These are phyloP conservation scores for Saturnispora besseyi DNA, from an alignment of 805 yeast species.

Conservation along the genomic window DNA sequence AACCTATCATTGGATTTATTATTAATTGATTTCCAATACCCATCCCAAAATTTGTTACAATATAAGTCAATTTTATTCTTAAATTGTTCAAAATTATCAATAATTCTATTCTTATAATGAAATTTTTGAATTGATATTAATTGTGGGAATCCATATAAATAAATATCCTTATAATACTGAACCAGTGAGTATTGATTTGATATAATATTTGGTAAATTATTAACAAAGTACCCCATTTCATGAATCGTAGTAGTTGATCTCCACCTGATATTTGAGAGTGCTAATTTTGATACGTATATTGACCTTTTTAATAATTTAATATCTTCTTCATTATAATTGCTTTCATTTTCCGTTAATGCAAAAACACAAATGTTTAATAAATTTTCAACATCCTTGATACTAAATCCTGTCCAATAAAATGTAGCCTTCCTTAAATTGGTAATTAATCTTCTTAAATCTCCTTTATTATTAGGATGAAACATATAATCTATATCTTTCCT, in stretches of 20 bases:
- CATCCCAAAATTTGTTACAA: constrained; percentile 42
- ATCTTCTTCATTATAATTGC: constrained; percentile 33
- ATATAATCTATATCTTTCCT: constrained; percentile 58
- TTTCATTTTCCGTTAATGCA: constrained; percentile 31
- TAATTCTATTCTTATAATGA: constrained; percentile 44
- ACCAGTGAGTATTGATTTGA: constrained; percentile 38
- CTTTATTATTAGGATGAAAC: constrained; percentile 54
- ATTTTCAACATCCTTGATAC: constrained; percentile 46
- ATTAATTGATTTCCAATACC: constrained; percentile 36
- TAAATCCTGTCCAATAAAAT: constrained; percentile 69
- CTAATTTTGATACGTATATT: constrained; percentile 36
- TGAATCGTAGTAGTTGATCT: constrained; percentile 47
- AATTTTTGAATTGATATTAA: constrained; percentile 41
- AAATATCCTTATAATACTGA: constrained; percentile 24
- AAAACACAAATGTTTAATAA: constrained; percentile 40
- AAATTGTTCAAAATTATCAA: constrained; percentile 25
- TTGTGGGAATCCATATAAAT: constrained; percentile 56
- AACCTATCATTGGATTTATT: constrained; percentile 19
- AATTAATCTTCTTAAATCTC: constrained; percentile 46
- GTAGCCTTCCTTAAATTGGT: constrained; percentile 58
- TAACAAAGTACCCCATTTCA: constrained; percentile 54
- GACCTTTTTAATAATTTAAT: constrained; percentile 34
- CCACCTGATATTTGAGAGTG: constrained; percentile 49
- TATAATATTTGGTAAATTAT: constrained; percentile 35
- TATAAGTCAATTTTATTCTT: constrained; percentile 26